Percentiles rank a stretch among this genome's conserved stretches.
phyloP scores from a whole-genome alignment of 169 alveolate genomes.

The Toxoplasma gondii region DNA sequence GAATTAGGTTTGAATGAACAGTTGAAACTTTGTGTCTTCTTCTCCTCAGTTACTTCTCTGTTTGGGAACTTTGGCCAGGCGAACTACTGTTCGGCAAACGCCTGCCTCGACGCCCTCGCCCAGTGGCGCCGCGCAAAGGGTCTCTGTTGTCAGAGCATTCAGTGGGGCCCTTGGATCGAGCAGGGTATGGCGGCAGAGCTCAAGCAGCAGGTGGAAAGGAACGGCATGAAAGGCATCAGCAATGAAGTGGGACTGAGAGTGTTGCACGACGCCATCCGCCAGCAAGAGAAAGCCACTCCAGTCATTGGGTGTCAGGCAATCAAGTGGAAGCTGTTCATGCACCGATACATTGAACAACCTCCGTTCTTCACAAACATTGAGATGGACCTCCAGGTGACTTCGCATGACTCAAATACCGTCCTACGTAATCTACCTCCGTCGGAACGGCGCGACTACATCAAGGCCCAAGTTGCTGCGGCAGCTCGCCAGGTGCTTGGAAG shows the following conservation, averaged over 20 bases:
- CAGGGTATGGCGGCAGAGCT: slow-evolving; percentile 64
- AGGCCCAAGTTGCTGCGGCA: slow-evolving; percentile 41
- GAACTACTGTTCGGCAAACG: slow-evolving; percentile 80
- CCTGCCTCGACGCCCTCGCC: slow-evolving; percentile 76
- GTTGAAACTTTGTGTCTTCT: slow-evolving; percentile 61
- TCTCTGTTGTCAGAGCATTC: slow-evolving; percentile 67
- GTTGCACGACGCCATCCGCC: slow-evolving; percentile 25
- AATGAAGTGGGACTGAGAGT: slow-evolving; percentile 74
- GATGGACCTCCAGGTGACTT: slow-evolving; percentile 29
- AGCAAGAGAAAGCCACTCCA: not conserved
- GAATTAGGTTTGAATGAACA: slow-evolving; percentile 41
- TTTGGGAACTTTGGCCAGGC: slow-evolving; percentile 76
- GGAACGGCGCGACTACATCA: slow-evolving; percentile 59
- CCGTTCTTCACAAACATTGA: slow-evolving; percentile 43
- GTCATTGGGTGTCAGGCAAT: slow-evolving; percentile 72
- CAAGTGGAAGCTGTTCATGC: slow-evolving; percentile 70
- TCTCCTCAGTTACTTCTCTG: slow-evolving; percentile 73
- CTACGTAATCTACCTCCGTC: slow-evolving; percentile 42
- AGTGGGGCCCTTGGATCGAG: slow-evolving; percentile 78
- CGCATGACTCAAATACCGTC: not conserved
- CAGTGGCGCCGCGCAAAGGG: slow-evolving; percentile 69
- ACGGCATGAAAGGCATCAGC: slow-evolving; percentile 72
- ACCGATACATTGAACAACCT: slow-evolving; percentile 15
- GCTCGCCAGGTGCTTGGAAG: slow-evolving; percentile 69
- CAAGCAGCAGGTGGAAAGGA: slow-evolving; percentile 65